A percentile compares a stretch with the other conserved stretches of the same genome.
Evolutionary conservation across 495 filamentous ascomycete species (phyloP).

Genomic region (Cercophora sp.): DNA sequence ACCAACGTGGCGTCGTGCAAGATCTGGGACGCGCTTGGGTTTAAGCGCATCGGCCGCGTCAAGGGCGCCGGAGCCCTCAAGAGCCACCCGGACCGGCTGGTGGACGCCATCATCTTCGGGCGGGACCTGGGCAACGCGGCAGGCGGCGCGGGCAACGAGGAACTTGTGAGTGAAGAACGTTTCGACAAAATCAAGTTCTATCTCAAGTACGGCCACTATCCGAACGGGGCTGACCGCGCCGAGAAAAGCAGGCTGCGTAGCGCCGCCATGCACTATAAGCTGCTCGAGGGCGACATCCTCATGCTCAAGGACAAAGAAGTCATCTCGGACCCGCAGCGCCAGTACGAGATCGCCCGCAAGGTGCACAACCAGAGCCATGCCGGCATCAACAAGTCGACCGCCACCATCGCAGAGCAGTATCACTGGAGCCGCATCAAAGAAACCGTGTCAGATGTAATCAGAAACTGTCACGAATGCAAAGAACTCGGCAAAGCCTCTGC

Average conservation of each 20-base stretch:
- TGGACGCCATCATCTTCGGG: conserved; percentile 97
- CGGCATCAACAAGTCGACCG: conserved; percentile 97
- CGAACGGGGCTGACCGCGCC: conserved; percentile 85
- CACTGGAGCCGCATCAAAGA: conserved; percentile 99
- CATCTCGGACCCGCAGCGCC: conserved; percentile 81
- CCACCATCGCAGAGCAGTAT: conserved; percentile 86
- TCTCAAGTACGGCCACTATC: conserved; percentile 91
- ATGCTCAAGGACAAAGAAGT: conserved; percentile 99
- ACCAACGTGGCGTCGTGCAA: conserved; percentile 92
- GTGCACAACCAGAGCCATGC: conserved; percentile 78
- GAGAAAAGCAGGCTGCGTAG: conserved; percentile 92
- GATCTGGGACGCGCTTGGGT: conserved; percentile 97
- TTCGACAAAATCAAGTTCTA: conserved; percentile 99
- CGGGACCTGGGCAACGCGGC: conserved; percentile 61
- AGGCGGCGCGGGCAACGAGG: conserved; percentile 57
- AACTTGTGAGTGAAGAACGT: conserved; percentile 90
- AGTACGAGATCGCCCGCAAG: conserved; percentile 81
- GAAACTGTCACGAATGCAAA: conserved; percentile 87
- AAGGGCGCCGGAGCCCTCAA: conserved; percentile 82
- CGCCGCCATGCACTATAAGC: conserved; percentile 93
- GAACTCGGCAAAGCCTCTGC: conserved; percentile 60
- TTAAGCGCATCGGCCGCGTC: conserved; percentile 92
- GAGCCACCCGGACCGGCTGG: conserved; percentile 71
- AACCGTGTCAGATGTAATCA: conserved; percentile 90
- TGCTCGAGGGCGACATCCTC: conserved; percentile 71